These are phyloP conservation scores for Linaria vulgaris DNA, from an alignment of 257 asterid species.

Conservation along the genomic window DNA sequence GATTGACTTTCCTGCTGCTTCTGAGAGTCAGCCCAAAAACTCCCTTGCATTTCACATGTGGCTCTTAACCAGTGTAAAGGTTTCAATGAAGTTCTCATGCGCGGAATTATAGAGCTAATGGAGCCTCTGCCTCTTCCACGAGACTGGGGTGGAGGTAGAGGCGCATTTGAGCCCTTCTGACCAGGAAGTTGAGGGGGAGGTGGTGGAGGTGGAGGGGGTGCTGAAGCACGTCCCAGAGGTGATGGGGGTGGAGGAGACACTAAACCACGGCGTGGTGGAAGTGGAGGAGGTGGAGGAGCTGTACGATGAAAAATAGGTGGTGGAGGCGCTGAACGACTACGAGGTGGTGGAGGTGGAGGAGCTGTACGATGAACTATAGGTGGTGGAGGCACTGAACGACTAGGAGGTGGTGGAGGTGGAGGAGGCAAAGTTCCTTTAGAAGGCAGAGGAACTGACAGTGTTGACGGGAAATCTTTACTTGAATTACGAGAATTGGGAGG, in stretches of 20 bases:
- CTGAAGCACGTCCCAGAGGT: slow-evolving; percentile 26
- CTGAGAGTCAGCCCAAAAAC: slow-evolving; percentile 94
- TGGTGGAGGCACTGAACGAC: slow-evolving; percentile 26
- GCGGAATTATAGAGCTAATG: slow-evolving; percentile 68
- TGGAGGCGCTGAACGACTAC: slow-evolving; percentile 35
- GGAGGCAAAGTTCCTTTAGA: slow-evolving; percentile 30
- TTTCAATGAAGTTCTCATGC: slow-evolving; percentile 76
- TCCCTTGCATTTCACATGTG: slow-evolving; percentile 93
- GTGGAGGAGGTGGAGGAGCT: too few relatives aligned
- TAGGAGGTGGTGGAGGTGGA: slow-evolving; percentile 28
- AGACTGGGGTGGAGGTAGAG: slow-evolving; percentile 51
- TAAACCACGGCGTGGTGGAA: slow-evolving; percentile 21
- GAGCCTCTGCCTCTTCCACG: slow-evolving; percentile 68
- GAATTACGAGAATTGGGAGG: slow-evolving; percentile 23
- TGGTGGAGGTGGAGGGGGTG: slow-evolving; percentile 43
- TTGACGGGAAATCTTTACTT: slow-evolving; percentile 20
- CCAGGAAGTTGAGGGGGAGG: slow-evolving; percentile 47
- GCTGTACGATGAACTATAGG: not conserved
- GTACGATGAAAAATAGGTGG: too few relatives aligned
- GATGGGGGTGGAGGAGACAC: slow-evolving; percentile 16
- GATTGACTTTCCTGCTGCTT: slow-evolving; percentile 76
- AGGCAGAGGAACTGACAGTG: slow-evolving; percentile 29
- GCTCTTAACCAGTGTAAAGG: slow-evolving; percentile 98
- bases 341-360: slow-evolving; percentile 40
- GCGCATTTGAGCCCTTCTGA: slow-evolving; percentile 31